Percentiles rank a stretch among this genome's conserved stretches.
These are phyloP conservation scores for Suillus placidus DNA, from an alignment of 768 basidiomycete species.

Conservation along the genomic window DNA sequence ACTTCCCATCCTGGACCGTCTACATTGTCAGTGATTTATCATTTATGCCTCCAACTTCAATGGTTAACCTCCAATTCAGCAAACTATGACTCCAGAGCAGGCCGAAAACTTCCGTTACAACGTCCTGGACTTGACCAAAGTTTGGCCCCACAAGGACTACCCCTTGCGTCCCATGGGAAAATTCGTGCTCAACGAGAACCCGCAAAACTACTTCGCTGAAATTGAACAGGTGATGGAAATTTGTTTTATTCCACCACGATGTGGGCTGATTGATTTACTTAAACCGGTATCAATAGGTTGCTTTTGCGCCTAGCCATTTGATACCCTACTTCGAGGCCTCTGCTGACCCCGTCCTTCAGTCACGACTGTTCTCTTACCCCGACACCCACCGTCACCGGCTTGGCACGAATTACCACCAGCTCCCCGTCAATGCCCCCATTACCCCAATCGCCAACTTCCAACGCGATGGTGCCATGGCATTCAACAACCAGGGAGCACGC, in stretches of 20 bases:
- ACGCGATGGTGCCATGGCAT: conserved; percentile 73
- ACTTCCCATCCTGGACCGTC: conserved; percentile 87
- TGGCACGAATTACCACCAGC: conserved; percentile 78
- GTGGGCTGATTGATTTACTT: conserved; percentile 12
- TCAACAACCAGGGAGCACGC: conserved; percentile 78
- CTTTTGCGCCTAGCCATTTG: conserved; percentile 88
- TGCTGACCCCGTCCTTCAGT: conserved; percentile 91
- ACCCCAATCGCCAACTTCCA: conserved; percentile 87
- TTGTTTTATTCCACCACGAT: conserved; percentile 26
- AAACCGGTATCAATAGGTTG: conserved; percentile 44
- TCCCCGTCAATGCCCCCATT: conserved; percentile 85
- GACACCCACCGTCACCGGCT: conserved; percentile 88
- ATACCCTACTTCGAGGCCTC: conserved; percentile 89
- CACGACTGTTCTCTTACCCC: conserved; percentile 93
- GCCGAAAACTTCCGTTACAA: conserved; percentile 91
- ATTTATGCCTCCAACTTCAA: background rate
- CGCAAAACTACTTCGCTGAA: conserved; percentile 91
- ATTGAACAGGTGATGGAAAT: conserved; percentile 77
- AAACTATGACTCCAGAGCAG: conserved; percentile 93
- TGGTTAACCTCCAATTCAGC: conserved; percentile 42
- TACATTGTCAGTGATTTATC: conserved; percentile 60
- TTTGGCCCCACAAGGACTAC: conserved; percentile 87
- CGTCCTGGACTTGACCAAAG: conserved; percentile 87
- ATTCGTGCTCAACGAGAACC: conserved; percentile 77
- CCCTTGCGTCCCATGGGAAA: conserved; percentile 91